Conservation (phyloP, 2,329 filamentous ascomycete species). For the Aureobasidium musti region DNA sequence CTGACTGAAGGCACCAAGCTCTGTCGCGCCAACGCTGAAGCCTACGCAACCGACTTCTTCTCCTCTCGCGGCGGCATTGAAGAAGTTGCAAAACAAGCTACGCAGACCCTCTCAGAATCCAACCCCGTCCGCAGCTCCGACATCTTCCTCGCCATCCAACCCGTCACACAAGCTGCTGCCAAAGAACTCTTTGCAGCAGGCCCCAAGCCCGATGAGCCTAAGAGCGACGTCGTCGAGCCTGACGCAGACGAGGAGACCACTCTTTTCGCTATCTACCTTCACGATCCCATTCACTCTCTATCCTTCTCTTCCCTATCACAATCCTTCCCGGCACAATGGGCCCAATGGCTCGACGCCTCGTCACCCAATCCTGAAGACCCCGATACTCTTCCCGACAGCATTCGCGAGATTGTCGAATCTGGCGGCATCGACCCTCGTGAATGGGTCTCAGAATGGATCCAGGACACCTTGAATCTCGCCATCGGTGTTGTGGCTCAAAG, state of each 20-base stretch:
- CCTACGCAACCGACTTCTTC: slow-evolving; percentile 84
- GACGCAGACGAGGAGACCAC: slow-evolving; percentile 61
- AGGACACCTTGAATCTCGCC: slow-evolving; percentile 76
- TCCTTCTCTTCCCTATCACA: slow-evolving; percentile 83
- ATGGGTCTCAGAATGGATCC: slow-evolving; percentile 97
- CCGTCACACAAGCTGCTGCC: slow-evolving; percentile 67
- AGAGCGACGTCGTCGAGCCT: slow-evolving; percentile 56
- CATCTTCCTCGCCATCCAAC: slow-evolving; percentile 94
- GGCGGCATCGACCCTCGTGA: slow-evolving; percentile 86
- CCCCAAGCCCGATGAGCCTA: slow-evolving; percentile 51
- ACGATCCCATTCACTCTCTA: slow-evolving; percentile 90
- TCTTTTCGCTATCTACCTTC: slow-evolving; percentile 74
- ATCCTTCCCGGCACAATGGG: slow-evolving; percentile 79
- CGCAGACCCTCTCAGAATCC: slow-evolving; percentile 74
- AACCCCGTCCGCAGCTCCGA: slow-evolving; percentile 93
- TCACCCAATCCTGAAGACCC: slow-evolving; percentile 43
- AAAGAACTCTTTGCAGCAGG: slow-evolving; percentile 63
- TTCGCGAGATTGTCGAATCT: slow-evolving; percentile 74
- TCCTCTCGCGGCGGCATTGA: slow-evolving; percentile 74
- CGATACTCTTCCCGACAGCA: slow-evolving; percentile 73
- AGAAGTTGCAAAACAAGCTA: slow-evolving; percentile 75
- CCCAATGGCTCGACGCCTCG: slow-evolving; percentile 84
- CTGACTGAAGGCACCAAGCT: slow-evolving; percentile 87
- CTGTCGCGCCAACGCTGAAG: slow-evolving; percentile 83
- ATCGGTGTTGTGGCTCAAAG: slow-evolving; percentile 88